Base-by-base conservation (phyloP, 2,329 filamentous ascomycete genomes). In the Berkeleyomyces rouxiae region DNA sequence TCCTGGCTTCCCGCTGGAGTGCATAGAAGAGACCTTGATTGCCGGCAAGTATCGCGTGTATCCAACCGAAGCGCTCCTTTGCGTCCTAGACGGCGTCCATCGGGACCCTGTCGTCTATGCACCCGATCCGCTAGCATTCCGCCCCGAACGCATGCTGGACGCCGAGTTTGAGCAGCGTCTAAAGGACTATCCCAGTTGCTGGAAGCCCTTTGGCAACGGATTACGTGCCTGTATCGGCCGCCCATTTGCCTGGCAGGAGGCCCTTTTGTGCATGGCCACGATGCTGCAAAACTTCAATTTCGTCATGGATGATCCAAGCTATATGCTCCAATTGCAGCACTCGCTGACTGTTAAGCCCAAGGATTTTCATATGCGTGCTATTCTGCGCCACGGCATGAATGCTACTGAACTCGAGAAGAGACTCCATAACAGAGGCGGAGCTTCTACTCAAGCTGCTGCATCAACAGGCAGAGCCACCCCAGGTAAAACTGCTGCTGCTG, bases 181-280 rank as follows among this genome's bases (percentile, higher is more conserved):
- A 65, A 80, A 81, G 36, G 76, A 87, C 4, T 84, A 82, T 39
- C 77, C 78, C 11, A 82, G 81, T 61, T 78, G 78, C 40, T 86
- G 82, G 83, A 87, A 87, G 72, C 85, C 87, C 2, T 91, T 90
- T 67, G 88, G 87, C 1, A 86, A 87, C 64, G 87, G 87, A 1
- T 76, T 79, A 66, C 75, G 87, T 61, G 84, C 76, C 0, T 91
- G 87, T 67, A 90, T 90, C 65, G 87, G 87, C 3, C 76, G 86
- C 1, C 78, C 82, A 0, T 90, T 90, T 69, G 86, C 87, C 0
- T 87, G 84, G 83, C 87, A 91, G 69, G 87, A 91, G 71, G 77
- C 80, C 1, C 70, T 86, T 4, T 72, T 88, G 0, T 78, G 79
- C 7, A 75, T 83, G 67, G 81, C 83, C 0, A 77, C 86, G 67